Base-by-base conservation (phyloP, 2,329 filamentous ascomycete genomes). In the Fusarium robinianum region DNA sequence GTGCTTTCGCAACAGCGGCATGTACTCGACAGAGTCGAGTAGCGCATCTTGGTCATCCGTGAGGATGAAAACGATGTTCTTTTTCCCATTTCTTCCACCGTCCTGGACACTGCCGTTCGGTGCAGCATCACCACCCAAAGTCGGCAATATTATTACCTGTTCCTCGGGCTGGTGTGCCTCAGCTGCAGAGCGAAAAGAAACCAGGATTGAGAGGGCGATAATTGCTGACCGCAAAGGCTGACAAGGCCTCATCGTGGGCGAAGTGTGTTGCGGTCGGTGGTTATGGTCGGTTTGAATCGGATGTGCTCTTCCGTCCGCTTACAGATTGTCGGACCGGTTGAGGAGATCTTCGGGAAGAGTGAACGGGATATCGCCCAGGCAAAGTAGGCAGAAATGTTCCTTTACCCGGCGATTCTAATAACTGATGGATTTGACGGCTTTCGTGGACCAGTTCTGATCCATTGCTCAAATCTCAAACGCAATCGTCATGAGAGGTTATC, bases 41-140 rank as follows among this genome's bases (percentile, higher is more conserved):
- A 79, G 75, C 2, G 80, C 64, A 57, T 87, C 84, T 57, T 87
- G 84, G 49, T 87, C 84, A 48, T 87, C 84, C 0, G 81, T 84
- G 25, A 87, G 70, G 44, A 87, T 80, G 58, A 87, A 83, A 14
- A 88, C 69, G 31, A 87, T 78, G 51, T 87, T 87, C 41, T 61
- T 62, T 25, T 46, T 61, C 16, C 23, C 14, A 5, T n/a, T 27
- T 43, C 14, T 12, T 0, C 10, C 10, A 7, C 19, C 14, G 6
- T 29, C 25, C n/a, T 31, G 25, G 0, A 16, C 9, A 6, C 15
- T 25, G 3, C 17, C 29, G 2, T 5, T 27, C 2, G 21, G 22
- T 11, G 6, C n/a, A 21, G 18, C n/a, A 2, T 22, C 25, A n/a
- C 47, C 33, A 5, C 12, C 7, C 1, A 33, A 26, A 4, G 37